Evolutionary conservation across 2,329 filamentous ascomycete species (phyloP).

Genomic region (Aspergillus udagawae): DNA sequence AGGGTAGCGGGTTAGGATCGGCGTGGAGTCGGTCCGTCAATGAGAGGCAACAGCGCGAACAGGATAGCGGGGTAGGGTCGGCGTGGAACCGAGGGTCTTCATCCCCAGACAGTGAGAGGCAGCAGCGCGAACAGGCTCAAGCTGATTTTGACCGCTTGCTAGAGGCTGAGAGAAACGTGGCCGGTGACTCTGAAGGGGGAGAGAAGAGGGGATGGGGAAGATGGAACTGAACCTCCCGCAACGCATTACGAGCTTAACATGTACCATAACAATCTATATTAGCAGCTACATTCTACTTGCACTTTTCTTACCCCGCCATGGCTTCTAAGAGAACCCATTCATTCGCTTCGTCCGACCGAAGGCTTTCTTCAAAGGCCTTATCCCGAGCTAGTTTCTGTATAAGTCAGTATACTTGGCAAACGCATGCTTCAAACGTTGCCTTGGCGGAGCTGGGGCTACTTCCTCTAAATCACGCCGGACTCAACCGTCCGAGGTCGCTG

Average conservation of each 20-base stretch:
- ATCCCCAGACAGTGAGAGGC: conserved; percentile 15
- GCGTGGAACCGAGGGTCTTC: background rate
- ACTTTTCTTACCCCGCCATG: background rate
- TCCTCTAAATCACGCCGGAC: too few species aligned
- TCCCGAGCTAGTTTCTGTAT: too few species aligned
- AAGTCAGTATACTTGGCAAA: background rate
- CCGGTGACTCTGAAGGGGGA: conserved; percentile 9
- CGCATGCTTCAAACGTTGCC: too few species aligned
- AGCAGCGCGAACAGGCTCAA: conserved; percentile 37
- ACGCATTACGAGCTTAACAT: background rate
- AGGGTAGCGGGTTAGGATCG: background rate
- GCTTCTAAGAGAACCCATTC: too few species aligned
- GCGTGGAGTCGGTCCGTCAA: background rate
- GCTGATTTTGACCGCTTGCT: conserved; percentile 43
- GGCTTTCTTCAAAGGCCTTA: too few species aligned
- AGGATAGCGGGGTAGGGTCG: background rate
- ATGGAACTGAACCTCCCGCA: conserved; percentile 14
- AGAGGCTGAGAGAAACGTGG: conserved; percentile 35
- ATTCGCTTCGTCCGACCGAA: too few species aligned
- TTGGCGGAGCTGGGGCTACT: too few species aligned
- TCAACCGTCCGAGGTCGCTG: background rate
- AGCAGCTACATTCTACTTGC: background rate
- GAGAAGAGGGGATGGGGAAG: conserved; percentile 12
- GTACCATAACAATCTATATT: background rate
- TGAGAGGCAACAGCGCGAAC: background rate